Evolutionary conservation across 306 rosid species (phyloP), one percentile per base, ranked within the genome.

Genomic region (Prunus padus): DNA sequence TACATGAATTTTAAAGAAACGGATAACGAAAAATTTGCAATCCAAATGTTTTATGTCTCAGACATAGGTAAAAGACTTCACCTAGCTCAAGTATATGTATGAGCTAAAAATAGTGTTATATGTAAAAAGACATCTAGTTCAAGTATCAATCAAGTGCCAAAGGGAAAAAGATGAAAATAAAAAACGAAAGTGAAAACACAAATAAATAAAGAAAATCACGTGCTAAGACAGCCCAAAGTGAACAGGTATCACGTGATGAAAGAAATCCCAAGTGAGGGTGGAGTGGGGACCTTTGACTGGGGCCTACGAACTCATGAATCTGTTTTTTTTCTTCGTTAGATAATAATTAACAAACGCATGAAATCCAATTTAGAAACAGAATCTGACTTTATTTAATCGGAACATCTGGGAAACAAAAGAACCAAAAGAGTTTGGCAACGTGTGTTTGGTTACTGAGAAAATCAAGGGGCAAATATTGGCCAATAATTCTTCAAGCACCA

Each of bases 201-300:
- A 15, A 69, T 69, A 11, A 37, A n/a, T 64, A 31, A 72, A 57
- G 55, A 44, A 45, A 44, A 42, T 45, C 77, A 60, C 59, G 46
- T 60, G 77, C 77, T 60, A 8, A n/a, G n/a, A n/a, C 46, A 59
- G 30, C 68, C 56, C 19, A 72, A 72, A 72, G 25, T 18, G 25
- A 9, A 11, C 68, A 60, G 59, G 37, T 25, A 12, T 73, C 77
- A 60, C 67, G 68, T 73, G 67, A 72, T 56, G 23, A 2, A 72
- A 57, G 19, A 23, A 15, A 30, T 3, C 68, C 1, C 47, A 18
- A 31, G 25, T 19, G 15, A 13, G 44, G 44, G 22, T 61, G 13
- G 44, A 20, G 56, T 51, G 61, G 42, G 67, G 20, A 4, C 45
- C 46, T 64, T 64, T 4, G 47, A 19, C 8, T 33, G 23, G n/a